Conservation (phyloP, 2,329 filamentous ascomycete species). For the Zalaria obscura region DNA sequence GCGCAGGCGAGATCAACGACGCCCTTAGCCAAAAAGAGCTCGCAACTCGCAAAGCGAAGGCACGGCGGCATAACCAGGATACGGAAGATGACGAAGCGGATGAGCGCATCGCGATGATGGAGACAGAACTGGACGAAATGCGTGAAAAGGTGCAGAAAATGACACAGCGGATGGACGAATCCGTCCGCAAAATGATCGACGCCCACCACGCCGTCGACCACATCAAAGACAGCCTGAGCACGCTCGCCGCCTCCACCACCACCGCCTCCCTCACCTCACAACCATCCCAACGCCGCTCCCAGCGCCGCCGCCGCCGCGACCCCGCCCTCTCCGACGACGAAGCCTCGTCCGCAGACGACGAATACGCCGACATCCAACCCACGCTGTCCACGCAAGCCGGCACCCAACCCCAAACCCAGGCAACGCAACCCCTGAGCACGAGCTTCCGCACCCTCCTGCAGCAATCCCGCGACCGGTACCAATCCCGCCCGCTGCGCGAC, state of each 20-base stretch:
- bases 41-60: conserved; percentile 14
- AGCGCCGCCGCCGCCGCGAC: conserved; percentile 14
- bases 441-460: conserved; percentile 23
- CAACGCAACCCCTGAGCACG: conserved; percentile 18
- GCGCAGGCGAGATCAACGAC: conserved; percentile 43
- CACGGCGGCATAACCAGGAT: conserved; percentile 9
- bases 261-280: conserved; percentile 19
- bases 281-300: conserved; percentile 21
- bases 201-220: conserved; percentile 31
- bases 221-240: conserved; percentile 28
- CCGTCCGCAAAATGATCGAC: conserved; percentile 45
- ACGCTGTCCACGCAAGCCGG: conserved; percentile 23
- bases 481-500: conserved; percentile 18
- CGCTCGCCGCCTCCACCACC: conserved; percentile 24
- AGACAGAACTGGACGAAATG: conserved; percentile 25
- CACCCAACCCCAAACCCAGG: conserved; percentile 19
- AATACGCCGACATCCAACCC: conserved; percentile 23
- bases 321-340: conserved; percentile 12
- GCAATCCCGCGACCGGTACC: conserved; percentile 29
- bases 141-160: conserved; percentile 32
- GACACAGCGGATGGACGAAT: conserved; percentile 42
- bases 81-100: conserved; percentile 20
- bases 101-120: conserved; percentile 21
- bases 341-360: conserved; percentile 17
- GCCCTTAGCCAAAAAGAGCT: conserved; percentile 25